Base-by-base conservation (phyloP, 2,329 filamentous ascomycete genomes). In the Venturia carpophila region DNA sequence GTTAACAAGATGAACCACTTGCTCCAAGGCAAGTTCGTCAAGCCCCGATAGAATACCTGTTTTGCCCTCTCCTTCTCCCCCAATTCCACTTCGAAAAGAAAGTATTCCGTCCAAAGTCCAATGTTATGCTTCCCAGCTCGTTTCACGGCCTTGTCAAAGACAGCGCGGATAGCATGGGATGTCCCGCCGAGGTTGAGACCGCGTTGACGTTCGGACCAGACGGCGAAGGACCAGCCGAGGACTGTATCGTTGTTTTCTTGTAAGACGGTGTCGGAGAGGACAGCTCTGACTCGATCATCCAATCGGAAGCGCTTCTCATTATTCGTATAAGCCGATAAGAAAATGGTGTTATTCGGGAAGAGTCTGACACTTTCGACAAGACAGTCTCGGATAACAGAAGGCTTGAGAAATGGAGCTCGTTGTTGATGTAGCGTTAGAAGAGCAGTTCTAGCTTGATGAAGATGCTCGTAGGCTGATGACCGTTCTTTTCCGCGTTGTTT, bases 341-440 rank as follows among this genome's bases (percentile, higher is more conserved):
- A 87, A 6, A 91, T 80, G 1, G 86, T 89, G 76, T 96, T 97
- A 61, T 80, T 79, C 0, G 92, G 91, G 72, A 92, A 96, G 7
- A 77, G 72, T 0, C 71, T 70, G 27, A 94, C 78, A 67, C 87
- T 89, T 1, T 79, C 76, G 5, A 79, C 75, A 0, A 96, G 76
- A 15, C 87, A 78, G 9, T 81, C 75, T 55, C 89, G 86, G 42
- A 95, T 74, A 21, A 86, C 80, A 0, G 80, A 78, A 5, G 90
- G 88, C 63, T 87, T 87, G 75, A 89, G 91, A 2, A 87, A 82
- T 3, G 84, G 84, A 63, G 76, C 83, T 67, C 81, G 80, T 1
- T 79, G 81, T 47, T 87, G 80, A 73, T 95, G 87, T 67, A 85
- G 76, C 67, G 85, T 84, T 0, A 96, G 75, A 0, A 97, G 76